phyloP scores from a whole-genome alignment of 352 stramenopile species.

The Pythium scleroteichum region DNA sequence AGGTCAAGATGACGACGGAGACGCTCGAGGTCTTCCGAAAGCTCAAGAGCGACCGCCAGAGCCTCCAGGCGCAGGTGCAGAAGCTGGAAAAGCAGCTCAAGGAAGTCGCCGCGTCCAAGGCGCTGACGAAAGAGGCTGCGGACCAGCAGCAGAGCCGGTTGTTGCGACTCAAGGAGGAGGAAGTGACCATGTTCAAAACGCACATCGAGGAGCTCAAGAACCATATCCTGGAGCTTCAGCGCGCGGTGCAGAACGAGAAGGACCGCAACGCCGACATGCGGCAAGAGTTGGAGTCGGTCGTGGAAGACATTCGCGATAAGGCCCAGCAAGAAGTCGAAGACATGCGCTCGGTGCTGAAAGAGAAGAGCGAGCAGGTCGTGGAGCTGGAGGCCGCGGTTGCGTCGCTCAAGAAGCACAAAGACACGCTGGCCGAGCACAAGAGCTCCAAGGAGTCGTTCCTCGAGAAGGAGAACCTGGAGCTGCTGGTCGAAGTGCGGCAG shows the following conservation, averaged over 20 bases:
- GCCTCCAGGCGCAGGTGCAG: conserved; percentile 48
- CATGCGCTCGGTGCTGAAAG: conserved; percentile 49
- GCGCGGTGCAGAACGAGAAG: conserved; percentile 38
- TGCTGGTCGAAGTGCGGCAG: conserved; percentile 59
- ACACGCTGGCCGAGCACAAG: conserved; percentile 32
- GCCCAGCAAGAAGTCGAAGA: conserved; percentile 49
- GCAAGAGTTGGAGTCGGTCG: conserved; percentile 31
- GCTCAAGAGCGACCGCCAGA: conserved; percentile 57
- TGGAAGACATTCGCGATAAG: conserved; percentile 50
- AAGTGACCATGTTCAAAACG: conserved; percentile 39
- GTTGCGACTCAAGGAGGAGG: conserved; percentile 42
- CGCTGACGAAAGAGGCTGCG: conserved; percentile 26
- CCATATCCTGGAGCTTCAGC: conserved; percentile 44
- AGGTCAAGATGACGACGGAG: conserved; percentile 83
- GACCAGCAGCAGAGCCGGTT: conserved; percentile 30
- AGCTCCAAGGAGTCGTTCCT: conserved; percentile 50
- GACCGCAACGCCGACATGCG: conserved; percentile 22
- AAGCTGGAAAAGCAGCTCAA: conserved; percentile 19
- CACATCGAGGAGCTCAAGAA: conserved; percentile 45
- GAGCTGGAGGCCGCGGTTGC: conserved; percentile 38
- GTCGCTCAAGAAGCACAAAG: conserved; percentile 32
- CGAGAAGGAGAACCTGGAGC: conserved; percentile 69
- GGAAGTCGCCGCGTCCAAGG: conserved; percentile 11
- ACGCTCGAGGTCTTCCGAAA: conserved; percentile 70
- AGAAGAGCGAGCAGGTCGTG: conserved; percentile 48